phyloP scores from a whole-genome alignment of 208 protist species.

The Vickermania ingenoplastis region DNA sequence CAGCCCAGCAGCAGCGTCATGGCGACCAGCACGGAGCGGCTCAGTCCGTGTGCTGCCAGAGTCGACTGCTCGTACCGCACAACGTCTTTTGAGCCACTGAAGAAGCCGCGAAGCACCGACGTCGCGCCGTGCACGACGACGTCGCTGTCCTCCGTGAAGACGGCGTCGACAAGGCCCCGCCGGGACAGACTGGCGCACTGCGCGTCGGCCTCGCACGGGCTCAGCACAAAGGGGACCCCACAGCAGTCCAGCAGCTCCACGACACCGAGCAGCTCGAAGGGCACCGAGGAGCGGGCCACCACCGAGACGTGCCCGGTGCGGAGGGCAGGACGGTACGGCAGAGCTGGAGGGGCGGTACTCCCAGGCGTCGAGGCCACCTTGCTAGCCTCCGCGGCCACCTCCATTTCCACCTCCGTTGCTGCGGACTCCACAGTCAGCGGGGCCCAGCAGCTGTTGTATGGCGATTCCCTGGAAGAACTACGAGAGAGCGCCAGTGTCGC shows the following conservation, averaged over 20 bases:
- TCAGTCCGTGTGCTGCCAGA: constrained; percentile 58
- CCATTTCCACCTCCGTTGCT: too few relatives aligned
- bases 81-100: constrained; percentile 53
- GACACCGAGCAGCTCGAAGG: constrained; percentile 61
- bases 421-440: too few relatives aligned
- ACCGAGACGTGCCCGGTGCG: constrained; percentile 5
- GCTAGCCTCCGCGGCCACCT: too few relatives aligned
- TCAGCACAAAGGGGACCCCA: constrained; percentile 80
- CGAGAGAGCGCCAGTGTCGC: too few relatives aligned
- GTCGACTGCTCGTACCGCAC: constrained; percentile 55
- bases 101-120: constrained; percentile 90
- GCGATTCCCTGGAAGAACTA: too few relatives aligned
- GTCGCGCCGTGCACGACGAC: constrained; percentile 92
- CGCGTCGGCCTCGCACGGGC: constrained; percentile 89
- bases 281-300: constrained; percentile 14
- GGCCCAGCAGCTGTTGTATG: too few relatives aligned
- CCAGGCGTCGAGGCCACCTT: too few relatives aligned
- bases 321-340: background rate
- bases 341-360: background rate
- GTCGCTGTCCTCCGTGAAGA: constrained; percentile 95
- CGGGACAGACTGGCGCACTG: constrained; percentile 88
- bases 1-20: constrained; percentile 91
- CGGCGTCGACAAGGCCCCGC: constrained; percentile 83
- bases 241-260: constrained; percentile 77
- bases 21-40: constrained; percentile 73